phyloP scores from a whole-genome alignment of 2,329 filamentous ascomycete genomes.

The Pseudogymnoascus sp. region DNA sequence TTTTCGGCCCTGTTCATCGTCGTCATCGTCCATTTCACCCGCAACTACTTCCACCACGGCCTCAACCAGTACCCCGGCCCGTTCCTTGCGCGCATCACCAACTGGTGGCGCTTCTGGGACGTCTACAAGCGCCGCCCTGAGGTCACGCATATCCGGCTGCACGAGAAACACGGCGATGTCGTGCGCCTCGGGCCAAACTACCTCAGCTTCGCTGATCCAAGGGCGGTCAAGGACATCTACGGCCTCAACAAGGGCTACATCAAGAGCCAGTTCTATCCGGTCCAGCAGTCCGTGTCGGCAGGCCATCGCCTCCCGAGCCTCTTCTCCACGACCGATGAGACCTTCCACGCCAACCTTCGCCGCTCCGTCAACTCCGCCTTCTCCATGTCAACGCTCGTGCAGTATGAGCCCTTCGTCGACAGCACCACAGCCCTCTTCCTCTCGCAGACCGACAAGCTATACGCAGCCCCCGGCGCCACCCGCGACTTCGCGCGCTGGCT shows the following conservation, averaged over 20 bases:
- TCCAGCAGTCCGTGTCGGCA: constrained; percentile 65
- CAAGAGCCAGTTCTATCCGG: constrained; percentile 76
- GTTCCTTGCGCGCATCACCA: constrained; percentile 56
- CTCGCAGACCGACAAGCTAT: constrained; percentile 49
- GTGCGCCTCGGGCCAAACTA: constrained; percentile 68
- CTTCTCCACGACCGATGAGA: constrained; percentile 68
- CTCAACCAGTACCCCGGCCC: constrained; percentile 67
- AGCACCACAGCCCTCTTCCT: constrained; percentile 67
- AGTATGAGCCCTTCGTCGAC: constrained; percentile 75
- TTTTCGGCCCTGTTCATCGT: constrained; percentile 28
- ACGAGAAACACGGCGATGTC: constrained; percentile 63
- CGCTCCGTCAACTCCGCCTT: constrained; percentile 70
- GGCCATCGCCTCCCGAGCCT: constrained; percentile 62
- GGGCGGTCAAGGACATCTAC: constrained; percentile 68
- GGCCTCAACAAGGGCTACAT: constrained; percentile 72
- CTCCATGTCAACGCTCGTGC: constrained; percentile 66
- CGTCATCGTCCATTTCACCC: constrained; percentile 35
- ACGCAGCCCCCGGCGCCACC: constrained; percentile 29
- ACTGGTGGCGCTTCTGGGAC: constrained; percentile 69
- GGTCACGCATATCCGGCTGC: constrained; percentile 57
- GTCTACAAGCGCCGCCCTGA: constrained; percentile 59
- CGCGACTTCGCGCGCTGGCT: constrained; percentile 67
- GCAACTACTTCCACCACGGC: constrained; percentile 46
- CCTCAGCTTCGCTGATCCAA: constrained; percentile 66
- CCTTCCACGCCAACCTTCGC: constrained; percentile 67